phyloP scores from a whole-genome alignment of 116 monocot genomes.

The Iris pallida region DNA sequence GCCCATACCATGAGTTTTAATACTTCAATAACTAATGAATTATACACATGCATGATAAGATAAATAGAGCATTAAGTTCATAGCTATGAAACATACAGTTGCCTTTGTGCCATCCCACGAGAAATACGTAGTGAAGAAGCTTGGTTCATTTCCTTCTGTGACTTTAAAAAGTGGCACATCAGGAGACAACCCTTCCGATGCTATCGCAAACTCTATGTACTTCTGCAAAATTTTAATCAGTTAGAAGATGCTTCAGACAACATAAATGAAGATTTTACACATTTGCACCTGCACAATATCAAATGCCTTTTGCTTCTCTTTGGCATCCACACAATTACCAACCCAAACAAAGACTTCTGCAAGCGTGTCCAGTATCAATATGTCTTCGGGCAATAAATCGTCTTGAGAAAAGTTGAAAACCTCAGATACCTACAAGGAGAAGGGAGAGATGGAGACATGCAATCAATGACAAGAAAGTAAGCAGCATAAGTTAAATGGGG shows the following conservation, averaged over 20 bases:
- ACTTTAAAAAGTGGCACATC: constrained; percentile 90
- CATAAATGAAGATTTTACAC: neutral
- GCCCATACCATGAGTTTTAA: too few species aligned
- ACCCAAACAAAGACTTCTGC: constrained; percentile 95
- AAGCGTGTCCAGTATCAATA: constrained; percentile 81
- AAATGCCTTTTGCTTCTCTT: constrained; percentile 77
- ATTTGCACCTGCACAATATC: constrained; percentile 78
- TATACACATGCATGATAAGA: neutral
- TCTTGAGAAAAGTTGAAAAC: constrained; percentile 95
- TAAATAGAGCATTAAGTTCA: neutral
- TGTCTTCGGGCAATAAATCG: constrained; percentile 92
- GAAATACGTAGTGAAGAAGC: constrained; percentile 88
- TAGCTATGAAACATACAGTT: constrained; percentile 42
- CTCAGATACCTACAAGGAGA: constrained; percentile 55
- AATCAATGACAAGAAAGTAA: neutral
- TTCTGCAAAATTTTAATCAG: constrained; percentile 41
- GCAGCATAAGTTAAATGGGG: neutral
- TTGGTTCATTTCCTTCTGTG: constrained; percentile 92
- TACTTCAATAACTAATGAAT: too few species aligned
- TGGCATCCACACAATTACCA: constrained; percentile 71
- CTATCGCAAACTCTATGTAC: constrained; percentile 73
- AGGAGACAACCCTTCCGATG: constrained; percentile 69
- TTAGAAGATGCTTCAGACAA: constrained; percentile 3
- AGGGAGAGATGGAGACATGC: neutral
- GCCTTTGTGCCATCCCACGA: constrained; percentile 83